Base-by-base conservation (phyloP, 495 filamentous ascomycete species). In the Hypoxylon cercidicola region DNA sequence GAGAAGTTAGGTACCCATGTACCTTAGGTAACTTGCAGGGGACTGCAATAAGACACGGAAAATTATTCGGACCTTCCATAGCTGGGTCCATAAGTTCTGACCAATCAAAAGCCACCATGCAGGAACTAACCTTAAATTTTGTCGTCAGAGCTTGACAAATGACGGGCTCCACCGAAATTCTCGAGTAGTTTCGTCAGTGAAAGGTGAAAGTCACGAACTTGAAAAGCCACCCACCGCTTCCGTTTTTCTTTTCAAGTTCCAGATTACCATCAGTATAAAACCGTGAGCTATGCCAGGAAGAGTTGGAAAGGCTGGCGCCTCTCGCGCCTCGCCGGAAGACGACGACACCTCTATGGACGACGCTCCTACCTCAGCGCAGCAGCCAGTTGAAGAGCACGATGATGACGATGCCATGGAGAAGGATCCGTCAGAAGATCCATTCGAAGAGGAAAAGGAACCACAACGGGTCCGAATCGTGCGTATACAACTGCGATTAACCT, bases 391-490 rank as follows among this genome's bases (percentile, higher is more conserved):
- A 47, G 72, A 80, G 58, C 41, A 62, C 15, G 68, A 67, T 13
- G 68, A 67, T 15, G 71, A 66, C 50, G 79, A 83, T 60, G 79
- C 73, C 2, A 75, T 74, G 53, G 46, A 71, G 49, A 68, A 77
- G 46, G 78, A 84, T 13, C 75, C 77, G 21, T 68, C 75, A 6
- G 79, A 76, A n/a, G 73, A 76, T 11, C 40, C 49, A 0, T 21
- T 20, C 1, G 74, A 78, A 12, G 75, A 82, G 18, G 77, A 78
- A 35, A 64, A 81, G 45, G 81, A 84, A 10, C 78, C 82, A 34
- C 81, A 83, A 70, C 77, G 82, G 28, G 84, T 88, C 53, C 69
- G 84, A 52, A 82, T 88, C 62, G 86, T 88, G 62, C 66, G 85
- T 79, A 35, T 61, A 39, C 35, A 35, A 10, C 13, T 19, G n/a